These are phyloP conservation scores for Geosmithia putterillii DNA, from an alignment of 2,329 filamentous ascomycete species.

Conservation along the genomic window DNA sequence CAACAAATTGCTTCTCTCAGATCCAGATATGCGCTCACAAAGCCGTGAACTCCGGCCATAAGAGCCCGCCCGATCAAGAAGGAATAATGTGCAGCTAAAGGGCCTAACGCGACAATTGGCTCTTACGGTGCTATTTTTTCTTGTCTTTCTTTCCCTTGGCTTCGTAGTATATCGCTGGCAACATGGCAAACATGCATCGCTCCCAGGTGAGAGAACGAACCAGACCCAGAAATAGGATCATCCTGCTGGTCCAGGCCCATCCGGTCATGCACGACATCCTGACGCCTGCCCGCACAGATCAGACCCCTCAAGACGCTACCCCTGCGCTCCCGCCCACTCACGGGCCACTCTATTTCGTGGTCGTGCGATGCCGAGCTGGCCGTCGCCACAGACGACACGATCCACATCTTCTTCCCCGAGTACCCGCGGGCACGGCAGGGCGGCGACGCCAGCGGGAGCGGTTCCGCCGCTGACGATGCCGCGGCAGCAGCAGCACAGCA, in stretches of 20 bases:
- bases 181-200: neutral
- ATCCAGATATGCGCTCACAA: neutral
- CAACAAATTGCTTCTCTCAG: neutral
- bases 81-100: neutral
- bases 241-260: too few species aligned
- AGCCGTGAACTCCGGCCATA: neutral
- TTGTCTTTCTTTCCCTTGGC: too few species aligned
- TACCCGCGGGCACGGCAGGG: constrained; percentile 12
- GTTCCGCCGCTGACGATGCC: neutral
- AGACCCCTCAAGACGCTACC: constrained; percentile 34
- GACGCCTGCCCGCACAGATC: constrained; percentile 13
- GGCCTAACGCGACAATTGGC: neutral
- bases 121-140: neutral
- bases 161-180: too few species aligned
- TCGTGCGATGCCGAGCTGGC: constrained; percentile 47
- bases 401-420: constrained; percentile 38
- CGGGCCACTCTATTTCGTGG: constrained; percentile 32
- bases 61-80: neutral
- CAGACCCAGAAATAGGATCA: too few species aligned
- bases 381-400: constrained; percentile 41
- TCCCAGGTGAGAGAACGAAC: neutral
- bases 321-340: constrained; percentile 29
- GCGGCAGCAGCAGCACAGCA: constrained; percentile 12
- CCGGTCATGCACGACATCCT: too few species aligned
- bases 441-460: neutral